A percentile compares a stretch with the other conserved stretches of the same genome.
phyloP scores from a whole-genome alignment of 768 basidiomycete genomes.

The Bullera alba region DNA sequence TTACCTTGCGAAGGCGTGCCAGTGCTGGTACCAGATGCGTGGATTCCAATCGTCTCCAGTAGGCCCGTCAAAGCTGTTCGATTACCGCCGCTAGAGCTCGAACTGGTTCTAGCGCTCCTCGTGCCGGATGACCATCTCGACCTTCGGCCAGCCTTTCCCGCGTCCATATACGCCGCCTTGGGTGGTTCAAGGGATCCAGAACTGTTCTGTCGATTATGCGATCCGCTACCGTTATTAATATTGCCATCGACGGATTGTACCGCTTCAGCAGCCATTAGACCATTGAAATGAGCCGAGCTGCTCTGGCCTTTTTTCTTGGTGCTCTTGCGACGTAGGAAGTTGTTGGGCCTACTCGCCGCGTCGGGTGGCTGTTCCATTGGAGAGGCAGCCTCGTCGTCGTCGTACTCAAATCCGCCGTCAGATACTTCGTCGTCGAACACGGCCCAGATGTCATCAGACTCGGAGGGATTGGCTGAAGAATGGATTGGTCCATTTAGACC shows the following conservation, averaged over 20 bases:
- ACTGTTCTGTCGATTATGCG: not conserved
- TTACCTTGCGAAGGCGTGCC: not conserved
- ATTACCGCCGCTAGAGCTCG: slow-evolving; percentile 21
- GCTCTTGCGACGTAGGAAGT: not conserved
- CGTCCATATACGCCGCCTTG: slow-evolving; percentile 18
- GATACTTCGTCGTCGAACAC: slow-evolving; percentile 40
- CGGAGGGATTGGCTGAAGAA: slow-evolving; percentile 14
- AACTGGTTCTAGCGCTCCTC: slow-evolving; percentile 9
- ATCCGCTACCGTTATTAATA: not conserved
- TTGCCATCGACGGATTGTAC: slow-evolving; percentile 19
- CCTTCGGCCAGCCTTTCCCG: not conserved
- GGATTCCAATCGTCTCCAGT: slow-evolving; percentile 30
- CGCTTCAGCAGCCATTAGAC: slow-evolving; percentile 26
- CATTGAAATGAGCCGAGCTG: slow-evolving; percentile 10
- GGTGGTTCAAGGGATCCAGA: slow-evolving; percentile 11
- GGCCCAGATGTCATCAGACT: slow-evolving; percentile 31
- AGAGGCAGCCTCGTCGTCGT: slow-evolving; percentile 8
- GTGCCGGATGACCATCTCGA: slow-evolving; percentile 13
- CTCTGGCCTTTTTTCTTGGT: slow-evolving; percentile 1
- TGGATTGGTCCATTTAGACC: slow-evolving; percentile 26
- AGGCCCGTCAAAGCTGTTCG: slow-evolving; percentile 30
- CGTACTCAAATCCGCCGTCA: slow-evolving; percentile 31
- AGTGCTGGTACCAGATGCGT: not conserved
- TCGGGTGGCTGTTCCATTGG: not conserved
- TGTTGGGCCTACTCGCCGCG: not conserved